Evolutionary conservation across 2,329 filamentous ascomycete genomes (phyloP), one percentile per base, ranked within the genome.

Genomic region (Penicillium crustosum): DNA sequence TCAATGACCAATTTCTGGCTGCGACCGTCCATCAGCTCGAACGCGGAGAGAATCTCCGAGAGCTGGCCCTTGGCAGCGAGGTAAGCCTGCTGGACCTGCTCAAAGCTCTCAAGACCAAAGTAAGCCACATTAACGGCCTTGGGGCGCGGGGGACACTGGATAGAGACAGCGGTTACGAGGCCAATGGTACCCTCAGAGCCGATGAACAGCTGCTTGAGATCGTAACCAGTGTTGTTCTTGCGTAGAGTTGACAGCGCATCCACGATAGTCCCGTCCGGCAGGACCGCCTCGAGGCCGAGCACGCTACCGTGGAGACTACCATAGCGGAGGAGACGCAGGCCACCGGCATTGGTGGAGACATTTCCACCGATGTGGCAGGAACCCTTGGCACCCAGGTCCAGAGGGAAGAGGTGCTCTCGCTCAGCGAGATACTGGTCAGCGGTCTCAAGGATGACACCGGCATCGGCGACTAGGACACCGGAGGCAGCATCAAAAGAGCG

Each of bases 141-240:
- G 21, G 92, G 90, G 19, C 91, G 85, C 71, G 93, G 92, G 0
- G 94, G 93, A 70, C 93, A 97, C 66, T 93, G 83, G 61, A 99
- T 89, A 4, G 92, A 93, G 38, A 97, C 83, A 47, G 86, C 93
- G 19, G 94, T 99, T 68, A 99, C 90, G 69, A 97, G 89, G 53
- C 94, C 94, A 62, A 97, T 89, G 6, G 94, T 97, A 25, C 94
- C 94, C 76, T 99, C 94, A 33, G 88, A 90, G 45, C 94, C 94
- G 68, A 99, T 96, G 74, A 99, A 97, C 36, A 97, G 84, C 77
- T 97, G 93, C 81, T 97, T 97, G 57, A 97, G 77, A 73, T 99
- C 95, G 77, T 97, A 99, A 29, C 94, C 94, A 2, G 94, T 99
- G 79, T 99, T 99, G 82, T 99, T 97, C 82, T 99, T 99, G 65